Conservation (phyloP, 2,329 filamentous ascomycete species). For the Alternaria longipes region DNA sequence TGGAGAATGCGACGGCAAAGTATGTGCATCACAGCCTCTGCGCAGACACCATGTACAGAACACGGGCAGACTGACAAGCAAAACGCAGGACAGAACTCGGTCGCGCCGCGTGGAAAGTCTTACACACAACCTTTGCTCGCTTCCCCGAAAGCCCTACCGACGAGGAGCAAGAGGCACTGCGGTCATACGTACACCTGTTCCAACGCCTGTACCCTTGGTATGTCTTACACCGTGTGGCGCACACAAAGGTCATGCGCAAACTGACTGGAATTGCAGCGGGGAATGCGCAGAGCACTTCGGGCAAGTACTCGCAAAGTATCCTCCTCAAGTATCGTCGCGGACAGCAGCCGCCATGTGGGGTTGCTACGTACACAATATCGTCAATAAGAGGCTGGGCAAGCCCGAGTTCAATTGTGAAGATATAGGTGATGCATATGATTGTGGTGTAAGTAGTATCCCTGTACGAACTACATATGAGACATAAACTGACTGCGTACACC, state of each 20-base stretch:
- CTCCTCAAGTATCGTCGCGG: constrained; percentile 70
- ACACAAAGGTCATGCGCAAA: constrained; percentile 29
- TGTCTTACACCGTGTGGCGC: constrained; percentile 29
- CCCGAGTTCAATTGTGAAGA: constrained; percentile 70
- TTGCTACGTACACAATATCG: constrained; percentile 72
- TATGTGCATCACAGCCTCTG: constrained; percentile 34
- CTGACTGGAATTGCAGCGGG: constrained; percentile 57
- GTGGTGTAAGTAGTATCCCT: constrained; percentile 48
- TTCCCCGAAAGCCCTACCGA: constrained; percentile 70
- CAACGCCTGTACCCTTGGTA: constrained; percentile 72
- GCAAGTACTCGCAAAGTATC: constrained; percentile 67
- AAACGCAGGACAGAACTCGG: constrained; percentile 67
- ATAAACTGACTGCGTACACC: constrained; percentile 1
- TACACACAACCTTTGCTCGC: constrained; percentile 72
- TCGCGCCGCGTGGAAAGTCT: constrained; percentile 71
- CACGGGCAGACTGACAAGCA: constrained; percentile 31
- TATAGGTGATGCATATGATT: constrained; percentile 73
- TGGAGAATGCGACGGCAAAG: constrained; percentile 84
- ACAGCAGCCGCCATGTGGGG: constrained; percentile 71
- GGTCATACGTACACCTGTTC: constrained; percentile 70
- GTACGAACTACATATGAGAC: constrained; percentile 5
- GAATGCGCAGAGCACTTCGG: constrained; percentile 73
- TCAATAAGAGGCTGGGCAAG: constrained; percentile 70
- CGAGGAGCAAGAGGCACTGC: constrained; percentile 68
- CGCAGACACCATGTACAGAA: constrained; percentile 12